Evolutionary conservation across 2,329 filamentous ascomycete species (phyloP).

Genomic region (Septoria petroselini): DNA sequence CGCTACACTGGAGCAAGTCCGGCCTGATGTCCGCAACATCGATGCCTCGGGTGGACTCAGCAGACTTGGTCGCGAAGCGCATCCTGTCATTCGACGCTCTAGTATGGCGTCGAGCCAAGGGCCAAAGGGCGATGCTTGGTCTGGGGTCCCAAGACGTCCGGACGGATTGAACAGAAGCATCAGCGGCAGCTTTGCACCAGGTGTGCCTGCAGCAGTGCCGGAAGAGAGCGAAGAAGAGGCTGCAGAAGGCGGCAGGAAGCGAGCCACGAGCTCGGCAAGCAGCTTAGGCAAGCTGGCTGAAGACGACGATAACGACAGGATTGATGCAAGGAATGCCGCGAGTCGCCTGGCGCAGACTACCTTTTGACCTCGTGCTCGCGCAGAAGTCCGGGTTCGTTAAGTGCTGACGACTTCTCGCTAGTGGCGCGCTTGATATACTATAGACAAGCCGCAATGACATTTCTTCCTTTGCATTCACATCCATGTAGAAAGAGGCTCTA

Average conservation of each 20-base stretch:
- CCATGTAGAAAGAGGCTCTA: too few species aligned
- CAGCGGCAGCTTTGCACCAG: constrained; percentile 64
- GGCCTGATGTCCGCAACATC: constrained; percentile 88
- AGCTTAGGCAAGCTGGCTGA: constrained; percentile 56
- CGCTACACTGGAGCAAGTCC: constrained; percentile 86
- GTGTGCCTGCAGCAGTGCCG: constrained; percentile 50
- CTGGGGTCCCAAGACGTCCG: constrained; percentile 78
- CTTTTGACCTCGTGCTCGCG: constrained; percentile 56
- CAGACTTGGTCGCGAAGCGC: constrained; percentile 81
- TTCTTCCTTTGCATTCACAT: too few species aligned
- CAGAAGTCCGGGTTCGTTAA: constrained; percentile 6
- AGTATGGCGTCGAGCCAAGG: constrained; percentile 86
- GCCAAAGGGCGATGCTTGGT: constrained; percentile 98
- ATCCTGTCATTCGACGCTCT: constrained; percentile 72
- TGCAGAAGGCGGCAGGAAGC: constrained; percentile 51
- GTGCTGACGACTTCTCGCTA: neutral
- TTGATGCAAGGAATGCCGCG: constrained; percentile 93
- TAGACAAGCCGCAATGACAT: too few species aligned
- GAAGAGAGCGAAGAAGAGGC: constrained; percentile 51
- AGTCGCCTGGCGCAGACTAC: constrained; percentile 91
- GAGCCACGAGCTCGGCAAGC: constrained; percentile 48
- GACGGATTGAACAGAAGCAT: constrained; percentile 76
- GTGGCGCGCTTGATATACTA: too few species aligned
- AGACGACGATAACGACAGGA: constrained; percentile 86
- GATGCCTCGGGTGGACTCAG: constrained; percentile 87